Evolutionary conservation across 768 basidiomycete species (phyloP).

Genomic region (Glaciozyma martinii): DNA sequence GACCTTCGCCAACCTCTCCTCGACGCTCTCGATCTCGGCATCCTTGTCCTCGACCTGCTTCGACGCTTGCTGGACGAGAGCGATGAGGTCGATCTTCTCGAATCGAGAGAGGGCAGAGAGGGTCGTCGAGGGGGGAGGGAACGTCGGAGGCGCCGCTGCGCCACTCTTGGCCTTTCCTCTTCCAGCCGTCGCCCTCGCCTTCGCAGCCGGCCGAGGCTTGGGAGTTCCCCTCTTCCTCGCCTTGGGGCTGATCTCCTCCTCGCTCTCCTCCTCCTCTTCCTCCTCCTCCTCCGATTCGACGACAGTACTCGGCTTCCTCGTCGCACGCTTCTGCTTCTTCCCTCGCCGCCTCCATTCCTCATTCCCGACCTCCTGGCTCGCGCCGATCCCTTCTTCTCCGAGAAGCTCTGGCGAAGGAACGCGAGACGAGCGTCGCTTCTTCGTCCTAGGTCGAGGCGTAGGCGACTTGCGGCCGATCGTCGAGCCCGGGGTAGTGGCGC

Average conservation of each 20-base stretch:
- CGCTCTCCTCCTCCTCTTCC: slow-evolving; percentile 58
- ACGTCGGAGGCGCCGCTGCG: background rate
- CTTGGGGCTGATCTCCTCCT: slow-evolving; percentile 57
- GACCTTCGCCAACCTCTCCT: background rate
- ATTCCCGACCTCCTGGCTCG: slow-evolving; percentile 70
- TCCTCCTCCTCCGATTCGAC: slow-evolving; percentile 90
- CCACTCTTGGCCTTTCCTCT: too few species aligned
- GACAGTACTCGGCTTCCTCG: slow-evolving; percentile 97
- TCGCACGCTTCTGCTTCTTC: slow-evolving; percentile 85
- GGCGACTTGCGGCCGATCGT: background rate
- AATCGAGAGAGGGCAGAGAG: background rate
- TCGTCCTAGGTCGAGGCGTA: background rate
- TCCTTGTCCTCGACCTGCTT: background rate
- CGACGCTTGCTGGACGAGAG: background rate
- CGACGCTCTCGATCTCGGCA: background rate
- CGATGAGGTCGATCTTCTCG: background rate
- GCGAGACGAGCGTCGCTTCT: background rate
- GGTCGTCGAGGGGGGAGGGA: background rate
- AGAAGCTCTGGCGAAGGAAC: background rate
- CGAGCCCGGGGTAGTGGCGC: background rate
- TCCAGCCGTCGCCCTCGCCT: background rate
- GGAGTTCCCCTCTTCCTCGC: background rate
- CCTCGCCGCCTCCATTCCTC: slow-evolving; percentile 97
- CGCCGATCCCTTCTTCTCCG: background rate
- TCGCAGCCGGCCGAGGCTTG: background rate